Percentiles rank a stretch among this genome's conserved stretches.
Evolutionary conservation across 257 asterid genomes (phyloP).

Genomic region (Nicotiana knightiana): DNA sequence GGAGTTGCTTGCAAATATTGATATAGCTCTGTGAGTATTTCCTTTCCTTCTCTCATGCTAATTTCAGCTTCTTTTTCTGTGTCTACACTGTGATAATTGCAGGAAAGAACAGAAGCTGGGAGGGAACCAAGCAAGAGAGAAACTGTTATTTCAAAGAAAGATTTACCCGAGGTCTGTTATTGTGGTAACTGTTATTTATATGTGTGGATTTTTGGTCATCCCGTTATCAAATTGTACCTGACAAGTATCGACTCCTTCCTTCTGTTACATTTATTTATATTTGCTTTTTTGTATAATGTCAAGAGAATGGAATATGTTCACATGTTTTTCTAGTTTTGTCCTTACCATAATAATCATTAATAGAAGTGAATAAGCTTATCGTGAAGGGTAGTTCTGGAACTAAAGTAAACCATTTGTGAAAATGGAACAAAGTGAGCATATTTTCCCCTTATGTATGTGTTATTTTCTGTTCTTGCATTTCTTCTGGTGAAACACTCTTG

Average conservation of each 20-base stretch:
- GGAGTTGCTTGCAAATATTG: neutral
- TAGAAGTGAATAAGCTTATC: neutral
- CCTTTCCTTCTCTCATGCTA: neutral
- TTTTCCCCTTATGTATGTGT: neutral
- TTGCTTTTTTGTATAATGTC: neutral
- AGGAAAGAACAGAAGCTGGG: slow-evolving; percentile 38
- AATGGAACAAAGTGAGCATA: neutral
- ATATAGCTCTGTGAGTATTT: neutral
- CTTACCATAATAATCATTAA: neutral
- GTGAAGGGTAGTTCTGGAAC: slow-evolving; percentile 4
- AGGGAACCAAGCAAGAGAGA: slow-evolving; percentile 36
- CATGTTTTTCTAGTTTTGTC: neutral
- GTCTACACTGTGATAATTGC: slow-evolving; percentile 17
- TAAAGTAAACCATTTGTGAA: neutral
- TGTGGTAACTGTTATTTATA: slow-evolving; percentile 1
- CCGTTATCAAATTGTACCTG: neutral
- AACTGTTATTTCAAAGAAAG: slow-evolving; percentile 32
- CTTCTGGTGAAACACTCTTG: neutral
- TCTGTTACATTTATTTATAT: neutral
- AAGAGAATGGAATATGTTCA: neutral
- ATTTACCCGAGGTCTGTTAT: slow-evolving; percentile 59
- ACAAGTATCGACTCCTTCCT: neutral
- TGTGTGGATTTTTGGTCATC: slow-evolving; percentile 5
- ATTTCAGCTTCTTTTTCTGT: neutral
- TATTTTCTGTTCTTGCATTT: neutral